Conservation (phyloP, 208 protist species). For the Tritrichomonas foetus region DNA sequence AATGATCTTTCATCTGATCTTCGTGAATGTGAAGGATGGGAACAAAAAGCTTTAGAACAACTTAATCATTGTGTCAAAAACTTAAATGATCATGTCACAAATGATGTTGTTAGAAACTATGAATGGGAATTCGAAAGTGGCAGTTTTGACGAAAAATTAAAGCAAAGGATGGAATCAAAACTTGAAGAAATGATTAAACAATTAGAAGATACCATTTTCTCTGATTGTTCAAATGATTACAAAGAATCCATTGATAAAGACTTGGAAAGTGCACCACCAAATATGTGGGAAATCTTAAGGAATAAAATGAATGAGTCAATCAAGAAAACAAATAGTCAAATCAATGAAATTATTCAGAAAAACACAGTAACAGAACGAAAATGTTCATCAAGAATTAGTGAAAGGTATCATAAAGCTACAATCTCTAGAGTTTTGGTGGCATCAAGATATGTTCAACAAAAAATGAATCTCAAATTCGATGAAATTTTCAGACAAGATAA, state of each 20-base stretch:
- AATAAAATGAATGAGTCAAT: not conserved
- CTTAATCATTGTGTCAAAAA: not conserved
- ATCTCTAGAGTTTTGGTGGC: not conserved
- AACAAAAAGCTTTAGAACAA: not conserved
- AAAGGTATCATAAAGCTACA: not conserved
- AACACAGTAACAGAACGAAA: not conserved
- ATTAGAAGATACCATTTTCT: not conserved
- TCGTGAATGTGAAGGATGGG: not conserved
- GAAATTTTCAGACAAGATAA: conserved; percentile 22
- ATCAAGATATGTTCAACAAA: not conserved
- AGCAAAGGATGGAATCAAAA: not conserved
- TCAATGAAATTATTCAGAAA: not conserved
- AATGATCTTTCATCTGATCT: not conserved
- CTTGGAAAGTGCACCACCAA: not conserved
- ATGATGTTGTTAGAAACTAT: not conserved
- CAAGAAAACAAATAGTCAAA: not conserved
- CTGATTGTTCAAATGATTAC: not conserved
- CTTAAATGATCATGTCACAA: not conserved
- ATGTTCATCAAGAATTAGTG: not conserved
- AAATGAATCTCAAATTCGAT: conserved; percentile 20
- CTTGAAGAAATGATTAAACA: not conserved
- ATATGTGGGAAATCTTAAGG: conserved; percentile 23
- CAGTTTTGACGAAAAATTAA: not conserved
- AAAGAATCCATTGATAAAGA: not conserved
- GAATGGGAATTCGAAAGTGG: not conserved